A percentile compares a stretch with the other conserved stretches of the same genome.
phyloP scores from a whole-genome alignment of 2,329 filamentous ascomycete genomes.

The Fusarium sp. region DNA sequence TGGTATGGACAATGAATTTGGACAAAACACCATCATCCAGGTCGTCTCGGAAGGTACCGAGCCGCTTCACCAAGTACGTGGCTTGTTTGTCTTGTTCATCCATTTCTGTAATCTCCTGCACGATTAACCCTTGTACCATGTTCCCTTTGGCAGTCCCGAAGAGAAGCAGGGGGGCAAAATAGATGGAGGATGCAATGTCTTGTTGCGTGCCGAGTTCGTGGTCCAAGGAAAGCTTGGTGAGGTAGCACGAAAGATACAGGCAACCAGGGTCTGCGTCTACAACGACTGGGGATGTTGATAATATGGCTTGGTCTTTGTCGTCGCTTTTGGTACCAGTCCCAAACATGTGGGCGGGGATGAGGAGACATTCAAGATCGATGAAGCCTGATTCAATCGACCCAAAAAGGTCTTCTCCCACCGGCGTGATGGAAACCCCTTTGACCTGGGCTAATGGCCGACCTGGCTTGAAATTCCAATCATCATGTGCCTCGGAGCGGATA shows the following conservation, averaged over 20 bases:
- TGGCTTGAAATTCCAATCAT: neutral
- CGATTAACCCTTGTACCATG: neutral
- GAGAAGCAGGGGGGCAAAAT: neutral
- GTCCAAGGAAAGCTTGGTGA: neutral
- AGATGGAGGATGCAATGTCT: neutral
- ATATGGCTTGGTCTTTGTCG: neutral
- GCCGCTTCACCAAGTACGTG: neutral
- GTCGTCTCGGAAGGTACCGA: neutral
- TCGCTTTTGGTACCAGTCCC: neutral
- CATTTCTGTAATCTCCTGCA: neutral
- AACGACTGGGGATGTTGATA: neutral
- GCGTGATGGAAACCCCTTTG: neutral
- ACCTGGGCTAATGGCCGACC: neutral
- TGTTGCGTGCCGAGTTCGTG: neutral
- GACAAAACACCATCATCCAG: neutral
- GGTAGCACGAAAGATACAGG: neutral
- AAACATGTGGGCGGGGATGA: neutral
- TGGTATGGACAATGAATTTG: neutral
- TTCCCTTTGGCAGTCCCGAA: neutral
- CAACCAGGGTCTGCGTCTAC: neutral
- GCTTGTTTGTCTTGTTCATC: neutral
- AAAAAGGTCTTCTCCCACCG: neutral
- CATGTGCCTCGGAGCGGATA: neutral
- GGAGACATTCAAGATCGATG: neutral
- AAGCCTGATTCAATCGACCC: neutral